Conservation (phyloP, 169 alveolate species). For the Eimeria necatrix region DNA sequence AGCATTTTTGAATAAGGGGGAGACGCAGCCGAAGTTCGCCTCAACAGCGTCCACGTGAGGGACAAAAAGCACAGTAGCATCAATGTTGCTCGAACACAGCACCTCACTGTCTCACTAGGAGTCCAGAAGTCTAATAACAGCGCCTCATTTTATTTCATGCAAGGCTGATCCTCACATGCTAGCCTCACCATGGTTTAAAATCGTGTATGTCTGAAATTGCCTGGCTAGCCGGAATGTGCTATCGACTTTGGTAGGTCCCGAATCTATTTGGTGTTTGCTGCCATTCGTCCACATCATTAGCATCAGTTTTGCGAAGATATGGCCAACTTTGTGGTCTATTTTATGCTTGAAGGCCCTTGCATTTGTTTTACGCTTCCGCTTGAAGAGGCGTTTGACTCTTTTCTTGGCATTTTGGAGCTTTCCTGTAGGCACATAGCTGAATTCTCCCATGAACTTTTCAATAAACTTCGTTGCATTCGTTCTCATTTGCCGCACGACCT, state of each 20-base stretch:
- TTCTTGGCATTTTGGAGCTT: background rate
- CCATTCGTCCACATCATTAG: constrained; percentile 62
- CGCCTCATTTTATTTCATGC: no score
- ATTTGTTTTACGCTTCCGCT: background rate
- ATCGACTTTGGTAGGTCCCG: background rate
- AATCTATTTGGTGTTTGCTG: constrained; percentile 1
- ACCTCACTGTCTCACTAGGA: background rate
- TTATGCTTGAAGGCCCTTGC: background rate
- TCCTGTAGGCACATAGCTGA: background rate
- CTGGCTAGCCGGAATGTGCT: constrained; percentile 16
- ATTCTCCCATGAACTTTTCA: constrained; percentile 56
- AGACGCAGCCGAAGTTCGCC: no score
- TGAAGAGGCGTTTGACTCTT: background rate
- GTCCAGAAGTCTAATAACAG: no score
- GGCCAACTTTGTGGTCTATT: constrained; percentile 1
- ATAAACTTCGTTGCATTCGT: constrained; percentile 25
- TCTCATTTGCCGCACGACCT: constrained; percentile 28
- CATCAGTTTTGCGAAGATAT: constrained; percentile 47
- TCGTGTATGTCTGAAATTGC: constrained; percentile 6
- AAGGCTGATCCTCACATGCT: background rate
- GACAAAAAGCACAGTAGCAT: no score
- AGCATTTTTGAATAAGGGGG: background rate
- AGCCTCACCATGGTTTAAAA: constrained; percentile 47
- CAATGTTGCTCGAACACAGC: background rate
- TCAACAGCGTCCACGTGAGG: no score